Percentiles rank a stretch among this genome's conserved stretches.
phyloP scores from a whole-genome alignment of 78 protist genomes.

The Dictyostelium citrinum region DNA sequence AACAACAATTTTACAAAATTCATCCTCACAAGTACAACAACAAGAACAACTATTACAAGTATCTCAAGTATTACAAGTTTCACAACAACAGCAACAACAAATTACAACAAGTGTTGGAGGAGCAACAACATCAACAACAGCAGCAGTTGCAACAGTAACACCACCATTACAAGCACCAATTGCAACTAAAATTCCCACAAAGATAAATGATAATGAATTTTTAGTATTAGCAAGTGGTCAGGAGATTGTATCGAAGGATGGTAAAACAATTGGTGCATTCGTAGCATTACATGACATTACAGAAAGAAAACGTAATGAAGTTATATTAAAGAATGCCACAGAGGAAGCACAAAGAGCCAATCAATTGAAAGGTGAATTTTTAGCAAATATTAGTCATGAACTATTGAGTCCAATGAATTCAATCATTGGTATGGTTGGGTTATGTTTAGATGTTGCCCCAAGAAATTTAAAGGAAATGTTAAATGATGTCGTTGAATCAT shows the following conservation, averaged over 20 bases:
- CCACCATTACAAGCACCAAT: neutral
- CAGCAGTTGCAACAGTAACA: neutral
- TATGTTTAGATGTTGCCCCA: constrained; percentile 41
- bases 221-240: constrained; percentile 35
- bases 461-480: constrained; percentile 32
- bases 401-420: constrained; percentile 63
- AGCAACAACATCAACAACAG: neutral
- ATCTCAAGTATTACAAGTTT: too few species aligned
- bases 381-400: constrained; percentile 67
- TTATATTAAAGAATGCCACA: neutral
- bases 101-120: neutral
- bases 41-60: neutral
- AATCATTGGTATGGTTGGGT: constrained; percentile 61
- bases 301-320: constrained; percentile 23
- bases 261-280: constrained; percentile 33
- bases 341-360: constrained; percentile 32
- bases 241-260: constrained; percentile 44
- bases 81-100: neutral
- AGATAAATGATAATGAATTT: constrained; percentile 16
- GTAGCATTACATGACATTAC: constrained; percentile 47
- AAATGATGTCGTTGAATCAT: constrained; percentile 23
- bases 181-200: neutral
- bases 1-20: too few species aligned
- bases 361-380: constrained; percentile 31
- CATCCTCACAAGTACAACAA: neutral